Evolutionary conservation across 2,329 filamentous ascomycete genomes (phyloP), one percentile per base, ranked within the genome.

Genomic region (Diaporthe amygdali): DNA sequence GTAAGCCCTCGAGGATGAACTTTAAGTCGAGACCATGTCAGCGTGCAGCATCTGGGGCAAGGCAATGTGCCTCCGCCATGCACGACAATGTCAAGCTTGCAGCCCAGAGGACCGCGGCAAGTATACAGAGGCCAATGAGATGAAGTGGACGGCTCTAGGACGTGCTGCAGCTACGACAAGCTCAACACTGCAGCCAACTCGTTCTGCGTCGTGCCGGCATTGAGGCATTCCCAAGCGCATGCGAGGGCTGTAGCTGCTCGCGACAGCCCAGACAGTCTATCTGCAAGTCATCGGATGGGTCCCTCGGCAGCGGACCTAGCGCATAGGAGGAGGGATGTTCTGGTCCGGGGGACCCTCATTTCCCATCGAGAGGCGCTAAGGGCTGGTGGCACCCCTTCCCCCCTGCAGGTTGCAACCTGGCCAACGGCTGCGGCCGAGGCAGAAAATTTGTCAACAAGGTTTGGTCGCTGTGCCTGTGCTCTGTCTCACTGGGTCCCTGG

Each of bases 381-480:
- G n/a, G 7, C 5, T 25, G 39, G 56, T 63, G 39, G 8, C 25
- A 39, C 41, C 39, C 56, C 55, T 41, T 30, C 41, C 39, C 56
- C 55, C 59, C 41, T 63, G 59, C 41, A 63, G 41, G 41, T 7
- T 30, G 59, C 59, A 63, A 47, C 59, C 59, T 63, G 59, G 59
- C 59, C 59, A 63, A 63, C 55, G 55, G 39, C 22, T 46, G 55
- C 37, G 37, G 55, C 56, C 56, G 39, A 15, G 15, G 41, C 41
- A 32, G 59, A 63, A 63, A 63, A 63, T 63, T 63, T 63, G 59
- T 63, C 59, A 63, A 63, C 59, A 63, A 63, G 59, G 41, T 63
- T 47, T 63, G 56, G 46, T 47, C 25, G 10, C 37, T 39, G 37
- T 39, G 9, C 15, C 37, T 14, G 37, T 39, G 37, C 37, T 30